Percentiles rank a stretch among this genome's conserved stretches.
These are phyloP conservation scores for Malus sieversii DNA, from an alignment of 306 rosid species.

Conservation along the genomic window DNA sequence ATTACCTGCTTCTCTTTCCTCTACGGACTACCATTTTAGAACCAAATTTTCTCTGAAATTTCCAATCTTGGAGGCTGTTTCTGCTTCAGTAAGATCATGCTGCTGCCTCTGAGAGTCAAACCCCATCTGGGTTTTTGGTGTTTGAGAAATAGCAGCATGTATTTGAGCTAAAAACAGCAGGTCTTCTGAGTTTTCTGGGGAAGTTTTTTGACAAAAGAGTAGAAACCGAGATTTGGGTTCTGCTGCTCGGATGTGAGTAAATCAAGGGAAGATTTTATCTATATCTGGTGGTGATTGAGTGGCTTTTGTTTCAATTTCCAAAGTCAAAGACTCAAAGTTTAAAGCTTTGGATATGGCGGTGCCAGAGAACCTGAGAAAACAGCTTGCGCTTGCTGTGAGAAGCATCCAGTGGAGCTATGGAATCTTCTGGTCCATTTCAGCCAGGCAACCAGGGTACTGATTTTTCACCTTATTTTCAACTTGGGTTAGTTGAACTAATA, in stretches of 20 bases:
- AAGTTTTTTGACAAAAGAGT: neutral
- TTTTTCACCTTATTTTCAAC: neutral
- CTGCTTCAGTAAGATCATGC: neutral
- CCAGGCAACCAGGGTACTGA: conserved; percentile 51
- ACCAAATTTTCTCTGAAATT: neutral
- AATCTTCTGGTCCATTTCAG: conserved; percentile 65
- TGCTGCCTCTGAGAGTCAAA: conserved; percentile 8
- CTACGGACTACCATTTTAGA: neutral
- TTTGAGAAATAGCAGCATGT: neutral
- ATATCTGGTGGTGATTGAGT: conserved; percentile 7
- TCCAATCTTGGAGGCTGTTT: neutral
- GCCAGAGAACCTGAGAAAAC: conserved; percentile 48
- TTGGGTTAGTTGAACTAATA: neutral
- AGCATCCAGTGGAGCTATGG: conserved; percentile 83
- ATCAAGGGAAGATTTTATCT: neutral
- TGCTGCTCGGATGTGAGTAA: conserved; percentile 15
- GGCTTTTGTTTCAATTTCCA: conserved; percentile 1
- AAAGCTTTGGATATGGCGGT: conserved; percentile 30
- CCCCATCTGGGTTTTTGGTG: conserved; percentile 10
- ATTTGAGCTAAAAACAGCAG: conserved; percentile 4
- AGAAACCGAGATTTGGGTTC: conserved; percentile 9
- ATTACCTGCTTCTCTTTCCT: conserved; percentile 4
- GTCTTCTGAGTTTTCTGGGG: neutral
- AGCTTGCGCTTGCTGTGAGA: conserved; percentile 78
- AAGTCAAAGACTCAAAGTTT: conserved; percentile 15